Evolutionary conservation across 768 basidiomycete species (phyloP).

Genomic region (Naematelia encephala): DNA sequence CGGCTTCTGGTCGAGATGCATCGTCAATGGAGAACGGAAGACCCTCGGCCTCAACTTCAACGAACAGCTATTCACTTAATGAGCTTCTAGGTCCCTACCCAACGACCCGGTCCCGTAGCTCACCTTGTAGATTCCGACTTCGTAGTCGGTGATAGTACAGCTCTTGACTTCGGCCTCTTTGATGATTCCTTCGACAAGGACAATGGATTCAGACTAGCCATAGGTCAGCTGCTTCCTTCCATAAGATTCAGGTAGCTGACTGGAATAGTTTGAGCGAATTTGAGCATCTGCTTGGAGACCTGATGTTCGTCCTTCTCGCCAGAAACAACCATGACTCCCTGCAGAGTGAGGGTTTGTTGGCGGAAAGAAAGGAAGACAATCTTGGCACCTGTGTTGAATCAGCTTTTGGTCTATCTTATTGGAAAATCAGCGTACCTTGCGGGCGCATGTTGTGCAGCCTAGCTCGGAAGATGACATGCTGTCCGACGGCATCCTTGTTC

Average conservation of each 20-base stretch:
- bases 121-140: slow-evolving; percentile 80
- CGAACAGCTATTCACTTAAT: slow-evolving; percentile 63
- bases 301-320: slow-evolving; percentile 55
- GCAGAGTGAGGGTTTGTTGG: slow-evolving; percentile 79
- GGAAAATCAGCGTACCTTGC: slow-evolving; percentile 56
- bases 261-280: slow-evolving; percentile 74
- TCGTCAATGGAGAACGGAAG: slow-evolving; percentile 92
- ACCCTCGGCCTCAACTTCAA: slow-evolving; percentile 65
- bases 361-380: slow-evolving; percentile 92
- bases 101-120: slow-evolving; percentile 18
- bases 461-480: slow-evolving; percentile 78
- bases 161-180: slow-evolving; percentile 84
- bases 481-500: slow-evolving; percentile 60
- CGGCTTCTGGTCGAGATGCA: slow-evolving; percentile 76
- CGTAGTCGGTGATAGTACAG: slow-evolving; percentile 79
- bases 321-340: slow-evolving; percentile 70
- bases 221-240: slow-evolving; percentile 9
- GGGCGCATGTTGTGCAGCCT: slow-evolving; percentile 87
- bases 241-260: slow-evolving; percentile 33
- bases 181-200: slow-evolving; percentile 80
- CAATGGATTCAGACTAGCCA: slow-evolving; percentile 69
- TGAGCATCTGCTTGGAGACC: slow-evolving; percentile 95
- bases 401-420: background rate
- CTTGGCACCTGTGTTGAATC: slow-evolving; percentile 62
- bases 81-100: background rate